A percentile compares a stretch with the other conserved stretches of the same genome.
phyloP scores from a whole-genome alignment of 495 filamentous ascomycete genomes.

The Rhypophila decipiens region DNA sequence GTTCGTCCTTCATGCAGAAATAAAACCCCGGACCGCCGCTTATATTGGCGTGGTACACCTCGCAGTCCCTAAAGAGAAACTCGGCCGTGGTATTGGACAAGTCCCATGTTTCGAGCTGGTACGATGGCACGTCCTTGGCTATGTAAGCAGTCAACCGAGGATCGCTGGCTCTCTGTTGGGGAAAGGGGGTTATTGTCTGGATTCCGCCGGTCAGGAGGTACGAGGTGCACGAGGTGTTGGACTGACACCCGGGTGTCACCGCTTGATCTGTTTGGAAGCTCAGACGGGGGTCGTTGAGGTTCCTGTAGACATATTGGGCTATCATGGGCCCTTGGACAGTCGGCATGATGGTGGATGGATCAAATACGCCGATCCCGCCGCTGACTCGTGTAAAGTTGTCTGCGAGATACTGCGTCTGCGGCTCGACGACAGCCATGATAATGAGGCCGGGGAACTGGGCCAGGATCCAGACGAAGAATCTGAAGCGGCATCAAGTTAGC shows the following conservation, averaged over 20 bases:
- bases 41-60: neutral
- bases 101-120: neutral
- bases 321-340: neutral
- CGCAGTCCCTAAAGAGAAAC: neutral
- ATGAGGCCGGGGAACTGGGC: constrained; percentile 2
- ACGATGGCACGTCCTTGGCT: neutral
- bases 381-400: neutral
- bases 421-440: constrained; percentile 1
- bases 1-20: neutral
- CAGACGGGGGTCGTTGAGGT: neutral
- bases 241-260: neutral
- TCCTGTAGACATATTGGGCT: neutral
- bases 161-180: neutral
- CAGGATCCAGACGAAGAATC: neutral
- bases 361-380: constrained; percentile 1
- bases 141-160: neutral
- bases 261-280: neutral
- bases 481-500: neutral
- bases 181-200: neutral
- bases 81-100: neutral
- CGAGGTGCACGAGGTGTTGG: neutral
- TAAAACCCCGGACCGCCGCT: neutral
- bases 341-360: neutral
- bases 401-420: neutral
- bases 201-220: neutral